Conservation (phyloP, 495 filamentous ascomycete species). For the Lophiostoma macrostomum region DNA sequence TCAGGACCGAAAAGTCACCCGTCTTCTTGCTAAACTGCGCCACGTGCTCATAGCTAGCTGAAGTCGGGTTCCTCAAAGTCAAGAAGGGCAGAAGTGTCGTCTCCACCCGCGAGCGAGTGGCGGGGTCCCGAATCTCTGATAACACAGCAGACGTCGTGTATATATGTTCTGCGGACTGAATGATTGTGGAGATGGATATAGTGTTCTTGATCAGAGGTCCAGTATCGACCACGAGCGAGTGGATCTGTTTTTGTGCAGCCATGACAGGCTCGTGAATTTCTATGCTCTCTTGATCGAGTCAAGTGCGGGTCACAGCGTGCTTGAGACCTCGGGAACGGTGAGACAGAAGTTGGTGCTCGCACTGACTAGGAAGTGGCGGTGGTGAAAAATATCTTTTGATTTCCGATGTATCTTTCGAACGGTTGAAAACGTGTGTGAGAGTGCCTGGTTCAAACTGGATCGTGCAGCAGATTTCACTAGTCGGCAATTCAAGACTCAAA, state of each 20-base stretch:
- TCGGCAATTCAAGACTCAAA: too few species aligned
- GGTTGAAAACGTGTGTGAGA: too few species aligned
- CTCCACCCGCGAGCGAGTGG: constrained; percentile 73
- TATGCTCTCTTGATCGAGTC: too few species aligned
- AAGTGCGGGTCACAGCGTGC: too few species aligned
- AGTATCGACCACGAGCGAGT: constrained; percentile 85
- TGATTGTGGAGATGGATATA: constrained; percentile 44
- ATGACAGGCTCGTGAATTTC: constrained; percentile 1
- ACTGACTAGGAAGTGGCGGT: too few species aligned
- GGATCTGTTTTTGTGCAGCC: constrained; percentile 57
- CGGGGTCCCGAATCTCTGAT: constrained; percentile 82
- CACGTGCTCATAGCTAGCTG: constrained; percentile 74
- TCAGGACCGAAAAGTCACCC: constrained; percentile 83
- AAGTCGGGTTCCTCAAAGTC: constrained; percentile 65
- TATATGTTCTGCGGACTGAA: constrained; percentile 59
- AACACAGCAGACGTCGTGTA: constrained; percentile 86
- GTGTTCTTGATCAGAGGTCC: constrained; percentile 90
- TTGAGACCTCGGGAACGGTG: too few species aligned
- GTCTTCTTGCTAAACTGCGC: constrained; percentile 84
- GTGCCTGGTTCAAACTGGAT: too few species aligned
- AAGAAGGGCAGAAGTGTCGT: constrained; percentile 81
- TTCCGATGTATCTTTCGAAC: too few species aligned
- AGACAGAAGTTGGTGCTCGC: too few species aligned
- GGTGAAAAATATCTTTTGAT: too few species aligned
- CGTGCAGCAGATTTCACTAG: too few species aligned